Base-by-base conservation (phyloP, 169 alveolate species). In the Cryptosporidium tyzzeri region DNA sequence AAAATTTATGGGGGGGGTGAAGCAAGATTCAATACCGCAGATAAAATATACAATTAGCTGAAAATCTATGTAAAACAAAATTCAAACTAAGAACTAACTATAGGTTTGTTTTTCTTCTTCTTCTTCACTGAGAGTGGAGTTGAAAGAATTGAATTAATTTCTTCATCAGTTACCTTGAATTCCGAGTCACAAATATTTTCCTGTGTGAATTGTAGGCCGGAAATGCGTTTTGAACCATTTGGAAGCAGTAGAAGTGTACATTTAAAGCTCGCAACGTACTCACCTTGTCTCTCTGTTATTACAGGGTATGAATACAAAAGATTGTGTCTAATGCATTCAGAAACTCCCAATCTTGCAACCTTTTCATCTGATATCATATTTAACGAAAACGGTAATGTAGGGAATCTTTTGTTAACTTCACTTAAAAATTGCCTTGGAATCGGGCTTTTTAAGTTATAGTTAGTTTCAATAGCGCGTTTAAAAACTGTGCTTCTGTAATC, bases 301-400 rank as follows among this genome's bases (percentile, higher is more conserved):
- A 98, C 99, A 33, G 96, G 97, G 92, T 97, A 98, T 39, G 98
- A 97, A 70, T 97, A 94, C 29, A 98, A 93, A 71, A 98, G 94
- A 71, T 97, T 97, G 91, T 98, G 99, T 80, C 98, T 96, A 73
- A 96, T 84, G 51, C 99, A 98, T 94, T 98, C 99, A 51, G 98
- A 96, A 44, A 98, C 98, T 14, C 99, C 99, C 93, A 97, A 84
- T 84, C 93, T 29, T 3, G 93, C 92, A 21, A 93, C 95, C 61
- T 95, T 84, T 73, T 95, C 95, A 85, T 93, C 96, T 50, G 95
- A 97, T 48, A 95, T 65, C 69, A 93, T 75, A 59, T 91, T 86
- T 35, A 94, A 70, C 48, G 93, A 95, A 84, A 93, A 94, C 85
- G 95, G 99, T 93, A 91, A 92, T 89, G 62, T 93, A 86, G 85